Conservation (phyloP, 2,329 filamentous ascomycete species). For the Ophiostoma pallidulum region DNA sequence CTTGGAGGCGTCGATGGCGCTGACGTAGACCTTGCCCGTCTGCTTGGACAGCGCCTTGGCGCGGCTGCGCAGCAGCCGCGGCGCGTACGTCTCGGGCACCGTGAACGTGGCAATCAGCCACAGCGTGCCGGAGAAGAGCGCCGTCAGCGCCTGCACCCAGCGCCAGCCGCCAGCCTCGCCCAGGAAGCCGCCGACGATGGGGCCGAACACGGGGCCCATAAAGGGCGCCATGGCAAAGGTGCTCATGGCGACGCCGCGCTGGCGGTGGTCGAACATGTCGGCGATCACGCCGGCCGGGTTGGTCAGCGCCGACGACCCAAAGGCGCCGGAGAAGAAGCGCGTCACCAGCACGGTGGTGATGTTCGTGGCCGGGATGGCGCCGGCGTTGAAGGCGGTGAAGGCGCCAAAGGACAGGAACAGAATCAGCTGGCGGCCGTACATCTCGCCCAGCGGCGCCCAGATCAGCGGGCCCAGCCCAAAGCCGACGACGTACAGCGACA, state of each 20-base stretch:
- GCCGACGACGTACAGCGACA: too few species aligned
- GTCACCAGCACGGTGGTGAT: constrained; percentile 52
- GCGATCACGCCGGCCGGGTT: constrained; percentile 55
- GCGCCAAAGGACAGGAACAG: constrained; percentile 1
- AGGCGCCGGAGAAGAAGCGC: constrained; percentile 56
- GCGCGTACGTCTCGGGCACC: constrained; percentile 31
- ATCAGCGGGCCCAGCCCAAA: constrained; percentile 46
- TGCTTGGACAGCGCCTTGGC: too few species aligned
- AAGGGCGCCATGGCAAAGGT: constrained; percentile 76
- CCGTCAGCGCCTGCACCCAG: constrained; percentile 38
- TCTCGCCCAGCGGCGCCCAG: constrained; percentile 35
- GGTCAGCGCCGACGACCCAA: constrained; percentile 51
- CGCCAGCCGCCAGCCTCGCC: constrained; percentile 29
- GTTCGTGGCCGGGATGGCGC: constrained; percentile 24
- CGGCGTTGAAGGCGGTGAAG: constrained; percentile 10
- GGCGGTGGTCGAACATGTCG: constrained; percentile 46
- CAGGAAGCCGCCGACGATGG: constrained; percentile 33
- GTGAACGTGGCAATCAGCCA: constrained; percentile 24
- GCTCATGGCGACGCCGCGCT: constrained; percentile 44
- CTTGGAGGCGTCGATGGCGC: too few species aligned
- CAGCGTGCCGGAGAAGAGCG: constrained; percentile 31
- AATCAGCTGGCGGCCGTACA: constrained; percentile 12
- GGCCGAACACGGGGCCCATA: constrained; percentile 52
- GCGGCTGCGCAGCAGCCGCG: not conserved
- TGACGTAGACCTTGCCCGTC: too few species aligned